A percentile compares a stretch with the other conserved stretches of the same genome.
Conservation (phyloP, 1,284 basidiomycete species). For the Phellinidium pouzarii region DNA sequence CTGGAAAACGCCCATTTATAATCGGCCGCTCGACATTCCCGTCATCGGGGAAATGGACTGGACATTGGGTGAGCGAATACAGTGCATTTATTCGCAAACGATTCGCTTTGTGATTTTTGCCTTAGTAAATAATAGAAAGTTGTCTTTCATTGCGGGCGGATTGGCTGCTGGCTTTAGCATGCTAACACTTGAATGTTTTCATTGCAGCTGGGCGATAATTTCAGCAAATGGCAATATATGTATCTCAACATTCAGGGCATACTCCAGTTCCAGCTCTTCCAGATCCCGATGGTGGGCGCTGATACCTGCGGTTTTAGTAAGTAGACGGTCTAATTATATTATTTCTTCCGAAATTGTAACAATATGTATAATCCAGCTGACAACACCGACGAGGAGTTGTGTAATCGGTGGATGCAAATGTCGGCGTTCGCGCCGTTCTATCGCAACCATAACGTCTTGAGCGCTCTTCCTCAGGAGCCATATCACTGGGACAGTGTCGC, state of each 20-base stretch:
- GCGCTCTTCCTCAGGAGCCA: slow-evolving; percentile 63
- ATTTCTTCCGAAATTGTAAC: no score
- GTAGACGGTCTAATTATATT: no score
- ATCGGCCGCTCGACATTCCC: slow-evolving; percentile 64
- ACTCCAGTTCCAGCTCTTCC: slow-evolving; percentile 71
- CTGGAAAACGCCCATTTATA: slow-evolving; percentile 56
- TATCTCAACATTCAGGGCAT: slow-evolving; percentile 55
- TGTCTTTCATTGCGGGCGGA: not conserved
- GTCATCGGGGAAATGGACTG: slow-evolving; percentile 54
- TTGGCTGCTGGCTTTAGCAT: no score
- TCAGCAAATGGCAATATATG: slow-evolving; percentile 60
- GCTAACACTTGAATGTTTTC: not conserved
- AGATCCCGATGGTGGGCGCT: slow-evolving; percentile 72
- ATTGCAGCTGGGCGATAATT: slow-evolving; percentile 64
- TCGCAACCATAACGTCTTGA: slow-evolving; percentile 59
- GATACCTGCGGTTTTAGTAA: slow-evolving; percentile 61
- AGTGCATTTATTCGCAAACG: no score
- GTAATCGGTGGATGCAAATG: slow-evolving; percentile 78
- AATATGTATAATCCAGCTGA: slow-evolving; percentile 37
- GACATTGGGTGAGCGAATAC: slow-evolving; percentile 26
- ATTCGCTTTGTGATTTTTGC: not conserved
- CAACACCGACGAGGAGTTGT: slow-evolving; percentile 76
- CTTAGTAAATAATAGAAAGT: not conserved
- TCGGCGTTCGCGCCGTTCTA: slow-evolving; percentile 72
- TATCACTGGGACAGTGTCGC: slow-evolving; percentile 73